Base-by-base conservation (phyloP, 2,329 filamentous ascomycete species). In the Xylogone sp. region DNA sequence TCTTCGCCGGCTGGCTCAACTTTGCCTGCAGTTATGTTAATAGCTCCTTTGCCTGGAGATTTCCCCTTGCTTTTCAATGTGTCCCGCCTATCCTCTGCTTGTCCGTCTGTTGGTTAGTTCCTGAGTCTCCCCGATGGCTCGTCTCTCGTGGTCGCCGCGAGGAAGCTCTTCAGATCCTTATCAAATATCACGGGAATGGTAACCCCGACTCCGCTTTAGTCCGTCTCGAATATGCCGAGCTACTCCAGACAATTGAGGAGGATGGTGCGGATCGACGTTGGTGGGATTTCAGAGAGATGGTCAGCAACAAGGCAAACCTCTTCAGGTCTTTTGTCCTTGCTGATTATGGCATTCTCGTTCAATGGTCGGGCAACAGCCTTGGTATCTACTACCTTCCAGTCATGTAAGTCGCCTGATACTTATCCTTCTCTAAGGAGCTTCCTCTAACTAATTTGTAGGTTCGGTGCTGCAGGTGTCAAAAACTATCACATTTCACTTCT, bases 41-140 rank as follows among this genome's bases (percentile, higher is more conserved):
- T 49, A 42, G n/a, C 45, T 24, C 18, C 34, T 31, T 29, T 22
- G 31, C 13, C 20, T 24, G 16, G 43, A 49, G 24, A 49, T 49
- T n/a, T 83, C 1, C 81, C 82, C 0, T 31, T 7, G 27, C 27
- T 8, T 31, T 31, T 13, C 27, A 31, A 31, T 31, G 27, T 13
- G 22, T 61, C 10, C 59, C 58, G 43, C 46, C 58, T 12, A 8
- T 27, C 0, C 21, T 51, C 9, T 53, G 53, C 19, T 55, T 46
- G 31, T 56, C 52, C 27, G 42, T 59, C n/a, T 50, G 8, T 7
- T 31, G 27, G 27, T 8, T 31, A 13, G 27, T 31, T 13, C 27
- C 27, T 7, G 82, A 86, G 57, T 81, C 77, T 5, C 82, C 82
- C 1, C 67, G 82, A 48, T 85, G 80, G 81, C 70, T 84, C n/a